Evolutionary conservation across 768 basidiomycete genomes (phyloP), one percentile per base, ranked within the genome.

Genomic region (Plicaturopsis crispa): DNA sequence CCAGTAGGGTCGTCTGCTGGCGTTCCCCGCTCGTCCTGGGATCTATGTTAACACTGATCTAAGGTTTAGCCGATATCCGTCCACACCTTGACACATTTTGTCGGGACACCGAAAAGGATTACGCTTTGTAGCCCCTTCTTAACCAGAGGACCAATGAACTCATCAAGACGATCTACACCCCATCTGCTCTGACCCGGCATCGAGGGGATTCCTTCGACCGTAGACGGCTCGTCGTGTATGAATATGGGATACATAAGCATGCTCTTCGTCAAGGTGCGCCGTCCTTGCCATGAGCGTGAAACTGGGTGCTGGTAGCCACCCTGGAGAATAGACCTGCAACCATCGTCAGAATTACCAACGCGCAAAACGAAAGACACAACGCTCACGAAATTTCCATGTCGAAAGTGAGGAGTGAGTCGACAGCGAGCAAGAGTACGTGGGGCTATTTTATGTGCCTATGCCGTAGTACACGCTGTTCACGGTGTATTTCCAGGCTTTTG

Each of bases 161-260:
- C 80, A 43, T 88, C 76, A n/a, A 99, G 73, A 46, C 74, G 78
- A 63, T 97, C 88, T n/a, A 99, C 65, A 7, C 96, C 96, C 96
- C 96, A 98, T 33, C 92, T 65, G 38, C 82, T 75, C 56, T 97
- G 93, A 5, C 83, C 87, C 5, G 92, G 93, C 6, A 97, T 67
- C 16, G 78, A 70, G 0, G 73, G 52, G 47, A 98, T 92, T 43
- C 75, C 71, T 35, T 82, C 80, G 56, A 77, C 74, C 5, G 90
- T 88, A 42, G 91, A 73, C 2, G 90, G 82, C 42, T 97, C 90
- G 60, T 98, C 94, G 13, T 92, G 91, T 51, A 98, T 85, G 58
- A 99, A 97, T 53, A 99, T 92, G 5, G 96, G 96, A 60, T 98
- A 99, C 87, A 97, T 97, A 61, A 99, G 73, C 92, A 97, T 96